phyloP scores from a whole-genome alignment of 2,329 filamentous ascomycete species.

The Mollisia scopiformis region DNA sequence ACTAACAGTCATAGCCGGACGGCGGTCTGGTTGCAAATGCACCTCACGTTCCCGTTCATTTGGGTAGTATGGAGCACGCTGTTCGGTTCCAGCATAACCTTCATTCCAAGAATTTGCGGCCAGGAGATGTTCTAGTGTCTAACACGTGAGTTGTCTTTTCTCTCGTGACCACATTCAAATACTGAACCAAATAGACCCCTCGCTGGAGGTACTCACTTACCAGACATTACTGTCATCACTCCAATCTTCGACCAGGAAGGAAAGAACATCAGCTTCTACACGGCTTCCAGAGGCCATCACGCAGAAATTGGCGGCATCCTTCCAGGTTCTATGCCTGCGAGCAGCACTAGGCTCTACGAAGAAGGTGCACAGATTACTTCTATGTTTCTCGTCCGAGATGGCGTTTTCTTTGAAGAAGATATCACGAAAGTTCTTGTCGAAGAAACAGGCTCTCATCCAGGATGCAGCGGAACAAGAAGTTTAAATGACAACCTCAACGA shows the following conservation, averaged over 20 bases:
- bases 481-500: constrained; percentile 82
- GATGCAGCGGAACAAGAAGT: constrained; percentile 76
- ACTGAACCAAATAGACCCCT: constrained; percentile 1
- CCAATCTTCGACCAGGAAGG: constrained; percentile 70
- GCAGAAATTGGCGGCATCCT: constrained; percentile 83
- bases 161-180: not conserved
- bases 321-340: constrained; percentile 79
- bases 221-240: constrained; percentile 80
- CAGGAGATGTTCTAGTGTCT: constrained; percentile 77
- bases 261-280: constrained; percentile 78
- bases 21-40: constrained; percentile 78
- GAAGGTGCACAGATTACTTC: constrained; percentile 65
- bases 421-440: constrained; percentile 44
- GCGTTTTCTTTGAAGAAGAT: constrained; percentile 76
- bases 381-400: constrained; percentile 72
- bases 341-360: constrained; percentile 66
- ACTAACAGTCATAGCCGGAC: constrained; percentile 52
- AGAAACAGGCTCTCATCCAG: constrained; percentile 41
- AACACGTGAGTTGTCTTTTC: constrained; percentile 50
- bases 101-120: constrained; percentile 75
- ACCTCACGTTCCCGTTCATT: constrained; percentile 76
- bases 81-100: constrained; percentile 76
- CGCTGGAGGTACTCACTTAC: constrained; percentile 74
- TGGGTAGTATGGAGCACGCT: constrained; percentile 66
- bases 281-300: constrained; percentile 72